Evolutionary conservation across 2,329 filamentous ascomycete genomes (phyloP).

Genomic region (Exserohilum turcica): DNA sequence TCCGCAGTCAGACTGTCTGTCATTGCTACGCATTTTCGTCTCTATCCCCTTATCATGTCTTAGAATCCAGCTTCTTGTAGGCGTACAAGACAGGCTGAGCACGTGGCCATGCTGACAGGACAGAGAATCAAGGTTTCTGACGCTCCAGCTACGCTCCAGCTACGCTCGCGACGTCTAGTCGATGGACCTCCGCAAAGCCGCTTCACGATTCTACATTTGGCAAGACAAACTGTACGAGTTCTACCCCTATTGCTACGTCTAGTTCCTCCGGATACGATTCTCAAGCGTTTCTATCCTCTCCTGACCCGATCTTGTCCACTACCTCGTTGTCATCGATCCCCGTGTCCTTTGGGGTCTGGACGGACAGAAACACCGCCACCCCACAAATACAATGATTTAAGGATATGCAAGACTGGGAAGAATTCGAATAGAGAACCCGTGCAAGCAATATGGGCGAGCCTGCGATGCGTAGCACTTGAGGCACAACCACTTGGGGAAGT

Average conservation of each 20-base stretch:
- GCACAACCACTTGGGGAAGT: not conserved
- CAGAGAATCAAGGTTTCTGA: not conserved
- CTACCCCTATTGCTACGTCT: not conserved
- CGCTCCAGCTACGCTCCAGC: too few relatives aligned
- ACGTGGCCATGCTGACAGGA: not conserved
- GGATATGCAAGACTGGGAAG: not conserved
- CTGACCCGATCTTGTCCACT: too few relatives aligned
- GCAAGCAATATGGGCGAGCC: not conserved
- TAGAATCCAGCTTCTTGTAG: not conserved
- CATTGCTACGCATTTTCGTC: too few relatives aligned
- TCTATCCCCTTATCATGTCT: not conserved
- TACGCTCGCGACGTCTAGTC: not conserved
- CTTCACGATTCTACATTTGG: too few relatives aligned
- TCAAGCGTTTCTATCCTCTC: too few relatives aligned
- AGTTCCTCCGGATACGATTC: too few relatives aligned
- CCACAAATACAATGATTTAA: not conserved
- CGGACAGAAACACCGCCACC: not conserved
- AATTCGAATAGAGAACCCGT: not conserved
- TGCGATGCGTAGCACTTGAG: not conserved
- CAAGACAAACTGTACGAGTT: not conserved
- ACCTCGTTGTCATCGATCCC: too few relatives aligned
- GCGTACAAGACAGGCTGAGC: not conserved
- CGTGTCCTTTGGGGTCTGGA: not conserved
- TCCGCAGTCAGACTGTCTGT: too few relatives aligned
- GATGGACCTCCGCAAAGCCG: not conserved